Percentiles rank a stretch among this genome's conserved stretches.
These are phyloP conservation scores for Hemerocallis citrina DNA, from an alignment of 106 monocot species.

Conservation along the genomic window DNA sequence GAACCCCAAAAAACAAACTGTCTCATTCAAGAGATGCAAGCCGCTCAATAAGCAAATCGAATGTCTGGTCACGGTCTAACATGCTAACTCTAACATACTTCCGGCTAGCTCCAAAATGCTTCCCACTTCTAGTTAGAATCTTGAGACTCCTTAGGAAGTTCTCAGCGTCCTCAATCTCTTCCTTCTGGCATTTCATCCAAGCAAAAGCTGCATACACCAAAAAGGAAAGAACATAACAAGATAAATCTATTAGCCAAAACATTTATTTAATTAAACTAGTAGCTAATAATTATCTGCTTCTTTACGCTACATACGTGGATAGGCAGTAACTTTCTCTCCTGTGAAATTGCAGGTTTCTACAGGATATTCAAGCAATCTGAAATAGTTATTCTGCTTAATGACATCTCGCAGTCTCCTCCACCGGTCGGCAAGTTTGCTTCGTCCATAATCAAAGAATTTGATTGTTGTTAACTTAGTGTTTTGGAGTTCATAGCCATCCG, in stretches of 20 bases:
- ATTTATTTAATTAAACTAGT: background rate
- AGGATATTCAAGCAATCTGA: conserved; percentile 55
- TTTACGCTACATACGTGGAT: conserved; percentile 64
- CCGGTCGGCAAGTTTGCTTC: conserved; percentile 30
- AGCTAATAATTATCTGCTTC: no score
- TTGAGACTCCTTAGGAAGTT: conserved; percentile 23
- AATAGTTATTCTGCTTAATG: conserved; percentile 16
- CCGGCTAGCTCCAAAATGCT: conserved; percentile 33
- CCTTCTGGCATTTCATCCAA: conserved; percentile 60
- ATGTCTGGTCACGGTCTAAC: conserved; percentile 59
- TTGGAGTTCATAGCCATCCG: conserved; percentile 43
- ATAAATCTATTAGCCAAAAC: background rate
- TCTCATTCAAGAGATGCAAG: conserved; percentile 27
- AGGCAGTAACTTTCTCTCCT: conserved; percentile 18
- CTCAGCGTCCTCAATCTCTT: conserved; percentile 35
- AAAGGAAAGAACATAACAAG: background rate
- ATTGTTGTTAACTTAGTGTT: background rate
- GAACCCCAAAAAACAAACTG: no score
- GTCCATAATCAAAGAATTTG: conserved; percentile 54
- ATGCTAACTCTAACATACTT: conserved; percentile 63
- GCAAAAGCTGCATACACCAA: conserved; percentile 72
- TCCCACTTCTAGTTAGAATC: conserved; percentile 47
- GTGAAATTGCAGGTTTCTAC: conserved; percentile 49
- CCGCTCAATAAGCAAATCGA: conserved; percentile 50
- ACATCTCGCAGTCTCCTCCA: conserved; percentile 54